Evolutionary conservation across 768 basidiomycete genomes (phyloP).

Genomic region (Lactifluus subvellereus): DNA sequence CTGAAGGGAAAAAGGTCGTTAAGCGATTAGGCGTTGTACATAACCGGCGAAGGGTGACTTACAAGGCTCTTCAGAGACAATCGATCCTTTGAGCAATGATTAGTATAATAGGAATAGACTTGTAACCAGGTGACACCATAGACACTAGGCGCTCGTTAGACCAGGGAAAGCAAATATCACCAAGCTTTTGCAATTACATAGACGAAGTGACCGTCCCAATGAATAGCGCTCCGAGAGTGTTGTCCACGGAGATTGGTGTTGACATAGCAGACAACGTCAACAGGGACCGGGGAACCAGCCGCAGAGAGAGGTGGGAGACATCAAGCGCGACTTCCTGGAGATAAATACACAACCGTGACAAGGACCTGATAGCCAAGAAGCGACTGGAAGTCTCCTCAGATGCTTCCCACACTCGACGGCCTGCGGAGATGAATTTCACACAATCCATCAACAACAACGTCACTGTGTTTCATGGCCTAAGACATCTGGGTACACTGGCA

Average conservation of each 20-base stretch:
- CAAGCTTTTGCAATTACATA: neutral
- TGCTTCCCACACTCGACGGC: no score
- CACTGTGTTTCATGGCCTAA: no score
- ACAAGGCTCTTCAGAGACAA: neutral
- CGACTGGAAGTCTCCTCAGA: no score
- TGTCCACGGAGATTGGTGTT: neutral
- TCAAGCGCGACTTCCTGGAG: no score
- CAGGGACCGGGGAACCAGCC: no score
- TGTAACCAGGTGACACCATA: conserved; percentile 5
- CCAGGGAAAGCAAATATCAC: neutral
- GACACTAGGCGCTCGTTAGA: neutral
- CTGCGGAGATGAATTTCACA: no score
- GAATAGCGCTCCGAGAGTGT: neutral
- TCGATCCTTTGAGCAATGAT: neutral
- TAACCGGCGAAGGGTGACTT: neutral
- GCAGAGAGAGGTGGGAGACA: no score
- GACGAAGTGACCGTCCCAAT: neutral
- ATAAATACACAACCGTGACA: no score
- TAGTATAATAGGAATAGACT: conserved; percentile 1
- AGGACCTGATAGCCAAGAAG: no score
- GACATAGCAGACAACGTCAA: neutral
- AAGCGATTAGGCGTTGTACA: neutral
- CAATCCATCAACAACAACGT: no score
- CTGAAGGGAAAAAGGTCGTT: neutral
- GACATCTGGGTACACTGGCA: no score